Evolutionary conservation across 179 eudicot genomes (phyloP), one percentile per base, ranked within the genome.

Genomic region (Silene noctiflora): DNA sequence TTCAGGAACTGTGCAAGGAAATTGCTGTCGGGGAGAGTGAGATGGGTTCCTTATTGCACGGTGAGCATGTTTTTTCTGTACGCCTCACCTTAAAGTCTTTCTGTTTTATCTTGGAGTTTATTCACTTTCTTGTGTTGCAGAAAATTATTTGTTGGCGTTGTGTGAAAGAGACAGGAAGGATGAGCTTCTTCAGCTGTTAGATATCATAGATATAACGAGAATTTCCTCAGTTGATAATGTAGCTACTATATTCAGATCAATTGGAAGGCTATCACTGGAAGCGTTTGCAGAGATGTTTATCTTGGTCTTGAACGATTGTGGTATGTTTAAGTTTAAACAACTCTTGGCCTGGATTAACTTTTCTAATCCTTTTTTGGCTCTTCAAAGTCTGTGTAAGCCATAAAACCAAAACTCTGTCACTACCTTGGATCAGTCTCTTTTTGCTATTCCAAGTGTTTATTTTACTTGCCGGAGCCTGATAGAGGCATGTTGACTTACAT

Each of bases 221-320:
- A 79, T 89, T 85, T 83, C 95, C 64, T 85, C 91, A 39, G 42
- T 76, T 72, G 84, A 81, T 56, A 77, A 80, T 81, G 17, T 85
- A 59, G 74, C 74, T 78, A 42, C 71, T 72, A 84, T 93, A 71
- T 93, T 95, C 79, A 80, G 69, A 76, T 84, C 90, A 69, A 72
- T 95, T 81, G 99, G 95, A 73, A 91, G 91, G 92, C 83, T 85
- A 62, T 76, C 81, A 25, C 77, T 89, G 90, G 93, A 91, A 79
- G 44, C 86, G 67, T 80, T 71, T 74, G 90, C 87, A 11, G 87
- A 85, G 76, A 75, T 81, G 75, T 87, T 86, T 79, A 58, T 90
- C 74, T 77, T 67, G 82, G 88, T 81, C 61, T 79, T 91, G 83
- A 89, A 85, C 83, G 81, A 76, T 56, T 82, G 75, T 65, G 96